Percentiles rank a stretch among this genome's conserved stretches.
These are phyloP conservation scores for Berberis thunbergii DNA, from an alignment of 164 flowering plant species.

Conservation along the genomic window DNA sequence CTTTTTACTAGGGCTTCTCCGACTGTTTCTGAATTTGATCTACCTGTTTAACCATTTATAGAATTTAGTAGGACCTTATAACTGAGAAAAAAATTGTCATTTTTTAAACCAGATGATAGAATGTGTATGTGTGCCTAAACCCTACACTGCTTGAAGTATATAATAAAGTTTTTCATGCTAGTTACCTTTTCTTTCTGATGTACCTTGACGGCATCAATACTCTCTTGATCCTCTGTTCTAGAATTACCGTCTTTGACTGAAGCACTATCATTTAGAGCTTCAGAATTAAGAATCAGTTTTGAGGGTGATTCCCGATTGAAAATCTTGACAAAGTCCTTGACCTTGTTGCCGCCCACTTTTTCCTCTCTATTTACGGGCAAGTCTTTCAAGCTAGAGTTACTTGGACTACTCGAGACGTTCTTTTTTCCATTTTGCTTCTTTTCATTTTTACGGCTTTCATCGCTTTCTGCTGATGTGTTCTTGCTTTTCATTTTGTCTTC, in stretches of 20 bases:
- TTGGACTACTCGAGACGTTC: slow-evolving; percentile 9
- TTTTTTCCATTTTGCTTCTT: slow-evolving; percentile 25
- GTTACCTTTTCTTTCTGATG: slow-evolving; percentile 12
- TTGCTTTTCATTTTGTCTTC: slow-evolving; percentile 15
- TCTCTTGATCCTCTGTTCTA: slow-evolving; percentile 16
- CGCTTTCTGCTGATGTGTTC: slow-evolving; percentile 11
- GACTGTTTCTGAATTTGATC: no score
- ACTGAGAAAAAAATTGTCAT: no score
- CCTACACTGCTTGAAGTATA: slow-evolving; percentile 21
- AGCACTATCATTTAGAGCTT: slow-evolving; percentile 23
- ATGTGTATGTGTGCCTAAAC: no score
- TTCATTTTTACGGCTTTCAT: slow-evolving; percentile 12
- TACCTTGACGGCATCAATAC: slow-evolving; percentile 7
- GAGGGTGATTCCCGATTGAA: slow-evolving; percentile 55
- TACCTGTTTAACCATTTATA: no score
- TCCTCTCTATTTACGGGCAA: slow-evolving; percentile 18
- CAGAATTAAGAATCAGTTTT: slow-evolving; percentile 17
- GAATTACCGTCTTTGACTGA: slow-evolving; percentile 21
- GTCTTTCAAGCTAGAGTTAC: slow-evolving; percentile 15
- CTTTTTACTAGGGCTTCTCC: no score
- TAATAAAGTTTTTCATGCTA: not conserved
- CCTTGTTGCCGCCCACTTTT: slow-evolving; percentile 25
- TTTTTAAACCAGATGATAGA: no score
- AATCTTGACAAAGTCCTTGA: slow-evolving; percentile 63
- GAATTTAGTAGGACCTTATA: no score